Evolutionary conservation across 345 rosid species (phyloP), one percentile per base, ranked within the genome.

Genomic region (Toxicodendron radicans): DNA sequence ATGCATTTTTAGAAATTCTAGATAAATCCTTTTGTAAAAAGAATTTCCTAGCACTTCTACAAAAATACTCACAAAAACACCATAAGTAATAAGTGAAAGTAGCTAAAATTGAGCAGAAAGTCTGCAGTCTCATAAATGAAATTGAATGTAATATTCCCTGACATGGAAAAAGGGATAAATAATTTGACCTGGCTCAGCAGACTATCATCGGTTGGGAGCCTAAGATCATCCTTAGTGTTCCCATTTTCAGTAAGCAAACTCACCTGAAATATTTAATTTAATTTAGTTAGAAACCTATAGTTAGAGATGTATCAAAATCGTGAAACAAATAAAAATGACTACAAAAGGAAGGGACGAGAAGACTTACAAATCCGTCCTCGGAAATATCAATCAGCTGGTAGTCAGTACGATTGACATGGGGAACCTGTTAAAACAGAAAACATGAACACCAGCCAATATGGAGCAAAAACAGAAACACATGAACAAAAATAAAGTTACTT

Each of bases 331-430:
- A 3, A 18, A 17, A 20, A 0, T 0, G 30, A 21, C 4, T 3
- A 53, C 9, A 3, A 10, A 16, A 20, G 1, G 0, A 33, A 21
- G 10, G 4, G 20, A 2, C 33, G 10, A 20, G 49, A 33, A 2
- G 20, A n/a, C 49, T n/a, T 54, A 68, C 72, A 35, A 68, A 68
- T 68, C 72, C 72, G 30, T 68, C 72, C 61, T 68, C 72, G 54
- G 72, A 68, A 68, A 68, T 68, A 35, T 68, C 72, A n/a, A 68
- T 68, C 61, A 68, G 60, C 72, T 68, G 72, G 21, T 68, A 68
- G 49, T 68, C 72, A 6, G 49, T 68, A 35, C 72, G 72, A 13
- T 54, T 68, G 12, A 68, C 72, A 54, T 68, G 72, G 30, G 72
- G 72, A 68, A 54, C 72, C 72, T 68, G 60, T 33, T n/a, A 33